Evolutionary conservation across 2,329 filamentous ascomycete genomes (phyloP).

Genomic region (Apiospora phragmitis): DNA sequence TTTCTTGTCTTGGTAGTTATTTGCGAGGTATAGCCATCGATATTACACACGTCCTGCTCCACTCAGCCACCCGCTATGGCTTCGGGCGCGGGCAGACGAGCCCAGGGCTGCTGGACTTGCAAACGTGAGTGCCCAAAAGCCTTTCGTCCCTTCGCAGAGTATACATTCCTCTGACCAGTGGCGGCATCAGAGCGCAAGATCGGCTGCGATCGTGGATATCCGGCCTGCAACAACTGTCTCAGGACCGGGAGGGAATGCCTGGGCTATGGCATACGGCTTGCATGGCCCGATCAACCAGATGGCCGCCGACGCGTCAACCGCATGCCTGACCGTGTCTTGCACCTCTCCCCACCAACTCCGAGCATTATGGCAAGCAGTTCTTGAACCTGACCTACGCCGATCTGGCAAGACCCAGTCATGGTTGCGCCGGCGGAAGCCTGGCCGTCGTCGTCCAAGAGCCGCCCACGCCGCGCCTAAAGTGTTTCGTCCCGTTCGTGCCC

Average conservation of each 20-base stretch:
- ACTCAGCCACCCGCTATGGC: slow-evolving; percentile 3
- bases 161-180: slow-evolving; percentile 3
- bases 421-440: slow-evolving; percentile 26
- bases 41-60: neutral
- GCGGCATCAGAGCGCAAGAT: slow-evolving; percentile 43
- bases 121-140: slow-evolving; percentile 36
- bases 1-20: neutral
- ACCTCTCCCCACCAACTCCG: slow-evolving; percentile 26
- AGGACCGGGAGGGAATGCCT: slow-evolving; percentile 41
- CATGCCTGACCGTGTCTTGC: slow-evolving; percentile 32
- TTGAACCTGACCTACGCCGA: slow-evolving; percentile 41
- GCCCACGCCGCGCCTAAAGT: slow-evolving; percentile 28
- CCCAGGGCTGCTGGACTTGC: slow-evolving; percentile 44
- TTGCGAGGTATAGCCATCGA: neutral
- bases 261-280: slow-evolving; percentile 46
- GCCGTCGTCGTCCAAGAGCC: slow-evolving; percentile 19
- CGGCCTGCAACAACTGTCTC: slow-evolving; percentile 44
- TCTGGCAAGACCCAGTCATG: slow-evolving; percentile 30
- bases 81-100: slow-evolving; percentile 30
- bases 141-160: neutral
- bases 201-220: slow-evolving; percentile 45
- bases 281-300: slow-evolving; percentile 49
- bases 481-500: slow-evolving; percentile 28
- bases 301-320: slow-evolving; percentile 37
- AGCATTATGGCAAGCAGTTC: slow-evolving; percentile 38